Percentiles rank a stretch among this genome's conserved stretches.
phyloP scores from a whole-genome alignment of 1,284 basidiomycete genomes.

The Cutaneotrichosporon sp. region DNA sequence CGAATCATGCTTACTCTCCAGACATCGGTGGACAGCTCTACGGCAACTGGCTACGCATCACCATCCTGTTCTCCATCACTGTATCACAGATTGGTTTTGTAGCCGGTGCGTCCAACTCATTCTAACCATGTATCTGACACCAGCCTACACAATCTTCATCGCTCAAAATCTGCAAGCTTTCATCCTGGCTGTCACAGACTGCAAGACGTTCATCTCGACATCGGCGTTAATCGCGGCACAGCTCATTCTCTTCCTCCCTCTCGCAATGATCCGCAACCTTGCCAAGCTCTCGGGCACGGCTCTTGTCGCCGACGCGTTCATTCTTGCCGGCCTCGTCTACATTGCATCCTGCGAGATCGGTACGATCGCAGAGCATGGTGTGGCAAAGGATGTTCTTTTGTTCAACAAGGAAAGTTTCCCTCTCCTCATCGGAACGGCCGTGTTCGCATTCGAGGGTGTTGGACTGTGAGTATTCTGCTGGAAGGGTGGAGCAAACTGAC shows the following conservation, averaged over 20 bases:
- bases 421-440: constrained; percentile 90
- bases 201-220: constrained; percentile 64
- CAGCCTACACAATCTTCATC: constrained; percentile 94
- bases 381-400: constrained; percentile 68
- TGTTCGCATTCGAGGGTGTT: constrained; percentile 98
- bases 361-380: constrained; percentile 61
- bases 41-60: constrained; percentile 84
- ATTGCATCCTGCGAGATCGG: constrained; percentile 75
- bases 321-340: constrained; percentile 80
- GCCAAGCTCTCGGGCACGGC: constrained; percentile 90
- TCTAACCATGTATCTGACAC: constrained; percentile 12
- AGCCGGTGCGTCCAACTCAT: constrained; percentile 27
- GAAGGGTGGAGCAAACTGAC: background rate
- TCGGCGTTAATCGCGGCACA: constrained; percentile 79
- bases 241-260: constrained; percentile 76
- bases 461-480: constrained; percentile 62
- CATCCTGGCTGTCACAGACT: constrained; percentile 76
- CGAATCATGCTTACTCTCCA: constrained; percentile 4
- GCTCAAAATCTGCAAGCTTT: constrained; percentile 88
- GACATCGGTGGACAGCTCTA: constrained; percentile 93
- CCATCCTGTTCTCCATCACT: constrained; percentile 82
- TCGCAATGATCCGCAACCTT: constrained; percentile 79
- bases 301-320: constrained; percentile 91
- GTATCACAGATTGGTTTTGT: constrained; percentile 72
- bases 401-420: constrained; percentile 90